These are phyloP conservation scores for Rubia balearica DNA, from an alignment of 305 asterid genomes.

Conservation along the genomic window DNA sequence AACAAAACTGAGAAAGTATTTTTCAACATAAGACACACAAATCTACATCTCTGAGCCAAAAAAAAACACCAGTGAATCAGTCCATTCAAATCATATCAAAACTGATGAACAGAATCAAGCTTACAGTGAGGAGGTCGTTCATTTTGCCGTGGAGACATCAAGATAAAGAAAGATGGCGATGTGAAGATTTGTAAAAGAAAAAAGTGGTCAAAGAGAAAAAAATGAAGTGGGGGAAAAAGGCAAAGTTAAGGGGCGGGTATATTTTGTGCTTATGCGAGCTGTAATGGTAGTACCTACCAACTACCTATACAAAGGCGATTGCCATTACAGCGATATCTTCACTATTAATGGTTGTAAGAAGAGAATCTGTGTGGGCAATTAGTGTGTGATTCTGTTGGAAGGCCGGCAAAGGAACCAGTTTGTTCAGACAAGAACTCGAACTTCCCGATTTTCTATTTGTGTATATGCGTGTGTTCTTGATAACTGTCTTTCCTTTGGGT, in stretches of 20 bases:
- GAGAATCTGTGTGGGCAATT: neutral
- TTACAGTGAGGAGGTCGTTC: slow-evolving; percentile 76
- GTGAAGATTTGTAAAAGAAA: neutral
- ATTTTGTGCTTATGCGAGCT: slow-evolving; percentile 6
- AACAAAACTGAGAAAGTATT: neutral
- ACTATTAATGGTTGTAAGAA: neutral
- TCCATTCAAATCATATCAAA: neutral
- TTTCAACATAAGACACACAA: neutral
- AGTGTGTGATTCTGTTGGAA: neutral
- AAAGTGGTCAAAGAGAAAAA: neutral
- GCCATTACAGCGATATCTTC: neutral
- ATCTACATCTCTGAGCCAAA: neutral
- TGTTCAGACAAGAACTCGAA: neutral
- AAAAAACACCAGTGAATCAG: neutral
- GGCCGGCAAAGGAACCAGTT: slow-evolving; percentile 1
- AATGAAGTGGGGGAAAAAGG: neutral
- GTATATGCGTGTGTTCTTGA: neutral
- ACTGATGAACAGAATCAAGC: slow-evolving; percentile 11
- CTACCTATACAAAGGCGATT: neutral
- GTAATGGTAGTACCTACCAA: neutral
- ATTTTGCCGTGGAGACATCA: slow-evolving; percentile 21
- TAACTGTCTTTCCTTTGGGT: neutral
- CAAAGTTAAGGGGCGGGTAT: neutral
- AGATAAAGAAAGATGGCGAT: slow-evolving; percentile 2
- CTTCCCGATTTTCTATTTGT: neutral